Conservation (phyloP, 192 early-diverging fungal genomes). For the Coemansia sp. region DNA sequence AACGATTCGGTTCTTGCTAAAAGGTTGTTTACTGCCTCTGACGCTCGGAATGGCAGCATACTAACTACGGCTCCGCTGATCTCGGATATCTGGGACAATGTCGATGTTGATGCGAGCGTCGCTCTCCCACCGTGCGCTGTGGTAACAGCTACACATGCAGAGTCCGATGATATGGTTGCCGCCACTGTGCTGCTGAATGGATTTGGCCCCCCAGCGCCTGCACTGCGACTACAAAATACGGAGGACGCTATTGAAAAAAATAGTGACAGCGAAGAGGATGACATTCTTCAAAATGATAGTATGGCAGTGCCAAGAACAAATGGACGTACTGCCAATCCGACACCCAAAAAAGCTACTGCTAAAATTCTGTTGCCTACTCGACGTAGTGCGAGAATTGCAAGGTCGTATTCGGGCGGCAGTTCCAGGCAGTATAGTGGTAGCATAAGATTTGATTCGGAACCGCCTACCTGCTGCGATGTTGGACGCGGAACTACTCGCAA, state of each 20-base stretch:
- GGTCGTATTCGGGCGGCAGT: background rate
- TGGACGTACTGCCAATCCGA: too few relatives aligned
- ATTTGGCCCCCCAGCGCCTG: too few relatives aligned
- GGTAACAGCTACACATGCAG: too few relatives aligned
- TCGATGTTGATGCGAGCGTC: background rate
- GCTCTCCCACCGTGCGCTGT: background rate
- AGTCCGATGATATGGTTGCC: background rate
- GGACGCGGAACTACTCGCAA: background rate
- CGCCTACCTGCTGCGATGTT: background rate
- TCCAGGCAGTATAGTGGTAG: background rate
- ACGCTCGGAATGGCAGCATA: background rate
- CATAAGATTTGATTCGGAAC: background rate
- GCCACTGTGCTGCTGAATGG: background rate
- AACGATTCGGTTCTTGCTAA: background rate
- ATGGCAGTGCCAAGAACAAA: too few relatives aligned
- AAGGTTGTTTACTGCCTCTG: background rate
- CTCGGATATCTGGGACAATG: slow-evolving; percentile 4
- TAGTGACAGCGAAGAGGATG: too few relatives aligned
- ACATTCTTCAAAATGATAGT: too few relatives aligned
- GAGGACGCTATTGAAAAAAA: too few relatives aligned
- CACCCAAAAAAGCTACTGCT: too few relatives aligned
- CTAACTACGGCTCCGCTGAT: background rate
- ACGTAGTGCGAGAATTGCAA: slow-evolving; percentile 2
- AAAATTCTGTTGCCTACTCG: slow-evolving; percentile 1
- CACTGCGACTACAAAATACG: too few relatives aligned